These are phyloP conservation scores for Delphinella strobiligena DNA, from an alignment of 2,329 filamentous ascomycete species.

Conservation along the genomic window DNA sequence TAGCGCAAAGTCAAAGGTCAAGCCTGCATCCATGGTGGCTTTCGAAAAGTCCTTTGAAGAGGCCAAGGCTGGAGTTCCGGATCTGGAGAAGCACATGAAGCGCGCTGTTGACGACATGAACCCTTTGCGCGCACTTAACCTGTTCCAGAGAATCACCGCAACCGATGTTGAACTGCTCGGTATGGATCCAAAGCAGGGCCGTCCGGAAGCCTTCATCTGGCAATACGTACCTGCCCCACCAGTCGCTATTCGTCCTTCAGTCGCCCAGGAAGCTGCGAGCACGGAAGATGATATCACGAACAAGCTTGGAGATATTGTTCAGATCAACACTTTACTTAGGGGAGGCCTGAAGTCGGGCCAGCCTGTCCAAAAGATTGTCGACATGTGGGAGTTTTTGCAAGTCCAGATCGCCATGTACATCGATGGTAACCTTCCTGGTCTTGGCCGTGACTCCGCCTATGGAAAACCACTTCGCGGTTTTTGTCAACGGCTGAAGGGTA, in stretches of 20 bases:
- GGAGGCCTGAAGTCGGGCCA: slow-evolving; percentile 74
- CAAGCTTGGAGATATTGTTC: slow-evolving; percentile 92
- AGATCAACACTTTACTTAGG: slow-evolving; percentile 78
- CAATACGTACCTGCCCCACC: slow-evolving; percentile 90
- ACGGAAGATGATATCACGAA: slow-evolving; percentile 96
- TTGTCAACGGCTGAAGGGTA: slow-evolving; percentile 90
- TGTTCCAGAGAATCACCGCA: slow-evolving; percentile 78
- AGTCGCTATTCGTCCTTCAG: slow-evolving; percentile 85
- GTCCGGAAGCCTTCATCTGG: slow-evolving; percentile 97
- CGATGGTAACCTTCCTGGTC: slow-evolving; percentile 86
- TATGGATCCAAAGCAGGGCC: slow-evolving; percentile 63
- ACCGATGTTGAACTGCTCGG: slow-evolving; percentile 85
- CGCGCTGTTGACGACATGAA: slow-evolving; percentile 94
- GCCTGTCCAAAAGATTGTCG: slow-evolving; percentile 80
- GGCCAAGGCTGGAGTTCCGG: slow-evolving; percentile 64
- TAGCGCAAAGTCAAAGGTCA: slow-evolving; percentile 70
- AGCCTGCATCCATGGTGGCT: slow-evolving; percentile 66
- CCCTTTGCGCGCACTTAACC: slow-evolving; percentile 73
- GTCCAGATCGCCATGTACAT: slow-evolving; percentile 95
- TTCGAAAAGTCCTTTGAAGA: slow-evolving; percentile 80
- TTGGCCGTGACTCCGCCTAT: slow-evolving; percentile 69
- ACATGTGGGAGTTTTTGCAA: slow-evolving; percentile 96
- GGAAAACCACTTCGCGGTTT: slow-evolving; percentile 87
- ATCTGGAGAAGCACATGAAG: slow-evolving; percentile 80
- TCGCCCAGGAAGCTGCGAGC: slow-evolving; percentile 82